These are phyloP conservation scores for Petunia secreta DNA, from an alignment of 257 asterid genomes.

Conservation along the genomic window DNA sequence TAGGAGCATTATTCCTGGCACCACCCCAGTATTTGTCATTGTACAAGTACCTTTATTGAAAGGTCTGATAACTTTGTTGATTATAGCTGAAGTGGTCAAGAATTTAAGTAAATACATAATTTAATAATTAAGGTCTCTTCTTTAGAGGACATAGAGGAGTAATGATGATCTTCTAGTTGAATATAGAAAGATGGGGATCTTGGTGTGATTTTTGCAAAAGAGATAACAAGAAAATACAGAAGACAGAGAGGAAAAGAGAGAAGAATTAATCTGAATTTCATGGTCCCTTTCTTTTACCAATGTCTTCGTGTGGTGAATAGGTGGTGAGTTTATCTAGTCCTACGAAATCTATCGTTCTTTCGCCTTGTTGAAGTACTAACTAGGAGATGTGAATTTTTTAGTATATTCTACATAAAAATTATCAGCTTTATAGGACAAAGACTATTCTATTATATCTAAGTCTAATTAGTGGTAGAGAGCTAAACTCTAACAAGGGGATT, in stretches of 20 bases:
- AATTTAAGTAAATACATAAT: slow-evolving; percentile 63
- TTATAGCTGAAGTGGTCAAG: slow-evolving; percentile 80
- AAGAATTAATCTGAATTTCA: neutral
- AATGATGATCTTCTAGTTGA: neutral
- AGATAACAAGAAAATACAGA: neutral
- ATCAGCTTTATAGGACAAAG: neutral
- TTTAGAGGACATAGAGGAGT: neutral
- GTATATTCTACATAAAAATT: neutral
- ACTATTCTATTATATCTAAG: too few species aligned
- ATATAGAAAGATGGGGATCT: slow-evolving; percentile 27
- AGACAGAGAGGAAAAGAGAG: neutral
- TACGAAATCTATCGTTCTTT: neutral
- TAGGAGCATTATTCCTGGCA: slow-evolving; percentile 54
- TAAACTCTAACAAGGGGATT: too few species aligned
- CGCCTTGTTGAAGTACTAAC: neutral
- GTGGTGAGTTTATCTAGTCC: neutral
- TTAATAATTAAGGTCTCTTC: slow-evolving; percentile 25
- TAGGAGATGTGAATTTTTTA: neutral
- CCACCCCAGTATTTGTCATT: slow-evolving; percentile 74
- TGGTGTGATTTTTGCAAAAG: slow-evolving; percentile 25
- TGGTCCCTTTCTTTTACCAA: neutral
- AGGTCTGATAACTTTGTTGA: slow-evolving; percentile 68
- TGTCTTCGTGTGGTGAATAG: neutral
- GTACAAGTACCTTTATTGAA: slow-evolving; percentile 75
- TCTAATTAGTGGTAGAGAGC: too few species aligned